phyloP scores from a whole-genome alignment of 345 rosid genomes.

The Gossypium longicalyx region DNA sequence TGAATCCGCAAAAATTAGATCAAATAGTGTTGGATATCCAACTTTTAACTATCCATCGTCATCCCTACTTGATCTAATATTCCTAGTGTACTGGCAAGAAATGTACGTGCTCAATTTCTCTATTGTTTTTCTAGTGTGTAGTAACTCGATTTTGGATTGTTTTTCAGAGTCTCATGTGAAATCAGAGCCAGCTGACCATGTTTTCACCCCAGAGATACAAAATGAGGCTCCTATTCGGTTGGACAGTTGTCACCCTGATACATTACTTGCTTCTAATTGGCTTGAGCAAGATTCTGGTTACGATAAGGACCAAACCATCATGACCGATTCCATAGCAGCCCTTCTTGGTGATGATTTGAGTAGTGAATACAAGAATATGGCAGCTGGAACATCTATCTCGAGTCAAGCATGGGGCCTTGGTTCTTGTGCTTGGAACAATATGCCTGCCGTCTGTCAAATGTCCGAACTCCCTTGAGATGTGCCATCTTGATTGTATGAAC shows the following conservation, averaged over 20 bases:
- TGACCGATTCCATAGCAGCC: slow-evolving; percentile 55
- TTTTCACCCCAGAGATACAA: slow-evolving; percentile 35
- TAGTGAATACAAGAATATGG: slow-evolving; percentile 51
- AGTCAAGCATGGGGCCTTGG: slow-evolving; percentile 62
- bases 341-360: slow-evolving; percentile 74
- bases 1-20: neutral
- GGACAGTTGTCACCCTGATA: slow-evolving; percentile 49
- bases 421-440: slow-evolving; percentile 76
- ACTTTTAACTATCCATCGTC: neutral
- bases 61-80: neutral
- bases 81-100: neutral
- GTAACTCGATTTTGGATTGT: slow-evolving; percentile 6
- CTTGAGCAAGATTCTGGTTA: slow-evolving; percentile 50
- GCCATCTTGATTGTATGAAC: slow-evolving; percentile 13
- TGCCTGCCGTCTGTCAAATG: slow-evolving; percentile 78
- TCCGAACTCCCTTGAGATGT: slow-evolving; percentile 48
- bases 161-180: slow-evolving; percentile 42
- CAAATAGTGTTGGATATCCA: neutral
- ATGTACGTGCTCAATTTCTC: neutral
- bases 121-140: neutral
- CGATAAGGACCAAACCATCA: slow-evolving; percentile 47
- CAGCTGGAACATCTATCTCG: slow-evolving; percentile 36
- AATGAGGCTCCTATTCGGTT: slow-evolving; percentile 26
- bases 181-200: slow-evolving; percentile 38
- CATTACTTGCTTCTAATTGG: slow-evolving; percentile 74